Evolutionary conservation across 1,139 yeast species (phyloP).

Genomic region (Geotrichum klebahnii): DNA sequence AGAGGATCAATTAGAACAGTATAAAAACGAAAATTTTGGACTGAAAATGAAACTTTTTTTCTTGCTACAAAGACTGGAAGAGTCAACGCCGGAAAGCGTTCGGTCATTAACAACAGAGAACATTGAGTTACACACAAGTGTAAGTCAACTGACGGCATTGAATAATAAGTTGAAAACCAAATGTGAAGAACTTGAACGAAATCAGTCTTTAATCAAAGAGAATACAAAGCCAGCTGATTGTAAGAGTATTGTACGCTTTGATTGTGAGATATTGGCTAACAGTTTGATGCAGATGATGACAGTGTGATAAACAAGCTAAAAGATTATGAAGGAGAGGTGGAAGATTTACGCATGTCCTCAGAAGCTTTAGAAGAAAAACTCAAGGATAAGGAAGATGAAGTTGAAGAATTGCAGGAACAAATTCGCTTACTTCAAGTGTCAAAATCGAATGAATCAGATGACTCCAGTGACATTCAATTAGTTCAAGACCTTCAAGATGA

Average conservation of each 20-base stretch:
- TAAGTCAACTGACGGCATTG: constrained; percentile 26
- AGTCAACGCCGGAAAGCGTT: constrained; percentile 25
- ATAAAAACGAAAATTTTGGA: constrained; percentile 60
- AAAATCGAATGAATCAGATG: constrained; percentile 26
- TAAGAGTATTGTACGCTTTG: neutral
- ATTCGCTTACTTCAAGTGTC: constrained; percentile 26
- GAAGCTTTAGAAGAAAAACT: constrained; percentile 26
- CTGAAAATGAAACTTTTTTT: constrained; percentile 48
- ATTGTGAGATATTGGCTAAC: neutral
- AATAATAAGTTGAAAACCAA: constrained; percentile 21
- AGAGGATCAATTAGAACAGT: constrained; percentile 42
- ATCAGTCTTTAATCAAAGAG: constrained; percentile 11
- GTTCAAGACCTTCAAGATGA: too few species aligned
- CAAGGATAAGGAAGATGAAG: constrained; percentile 24
- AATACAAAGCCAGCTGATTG: constrained; percentile 20
- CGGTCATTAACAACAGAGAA: constrained; percentile 24
- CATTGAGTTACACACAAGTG: constrained; percentile 27
- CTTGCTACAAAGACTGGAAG: constrained; percentile 23
- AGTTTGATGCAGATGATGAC: constrained; percentile 6
- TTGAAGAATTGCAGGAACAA: constrained; percentile 27
- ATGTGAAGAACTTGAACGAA: constrained; percentile 4
- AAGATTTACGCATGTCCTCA: constrained; percentile 8
- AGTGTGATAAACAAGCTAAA: constrained; percentile 13
- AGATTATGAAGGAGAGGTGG: constrained; percentile 18
- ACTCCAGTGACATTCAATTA: constrained; percentile 31